Evolutionary conservation across 495 filamentous ascomycete species (phyloP).

Genomic region (Pyrenula massariospora): DNA sequence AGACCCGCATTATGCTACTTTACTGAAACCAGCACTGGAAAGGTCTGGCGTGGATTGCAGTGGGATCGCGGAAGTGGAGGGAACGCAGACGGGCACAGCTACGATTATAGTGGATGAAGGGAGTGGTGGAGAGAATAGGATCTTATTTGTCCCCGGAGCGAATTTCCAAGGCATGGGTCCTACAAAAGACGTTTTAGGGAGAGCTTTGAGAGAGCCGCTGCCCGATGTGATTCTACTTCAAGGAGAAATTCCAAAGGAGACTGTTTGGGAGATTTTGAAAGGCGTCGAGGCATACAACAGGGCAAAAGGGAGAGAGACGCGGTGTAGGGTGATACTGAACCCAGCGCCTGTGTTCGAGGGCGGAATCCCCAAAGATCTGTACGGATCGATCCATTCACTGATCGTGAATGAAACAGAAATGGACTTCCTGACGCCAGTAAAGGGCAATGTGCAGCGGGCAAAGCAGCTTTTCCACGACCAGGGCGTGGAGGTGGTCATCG

Average conservation of each 20-base stretch:
- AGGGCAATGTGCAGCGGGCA: constrained; percentile 39
- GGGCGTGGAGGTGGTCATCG: constrained; percentile 65
- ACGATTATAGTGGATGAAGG: constrained; percentile 75
- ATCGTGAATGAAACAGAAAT: constrained; percentile 91
- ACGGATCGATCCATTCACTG: constrained; percentile 58
- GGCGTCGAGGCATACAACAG: constrained; percentile 20
- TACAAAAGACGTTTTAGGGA: constrained; percentile 26
- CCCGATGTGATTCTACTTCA: constrained; percentile 74
- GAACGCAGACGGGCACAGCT: constrained; percentile 63
- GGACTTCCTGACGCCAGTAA: constrained; percentile 46
- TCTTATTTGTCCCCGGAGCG: constrained; percentile 68
- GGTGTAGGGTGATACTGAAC: constrained; percentile 59
- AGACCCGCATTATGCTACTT: constrained; percentile 28
- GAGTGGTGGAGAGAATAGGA: constrained; percentile 73
- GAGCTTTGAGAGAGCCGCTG: constrained; percentile 19
- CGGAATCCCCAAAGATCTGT: constrained; percentile 54
- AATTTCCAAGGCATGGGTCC: constrained; percentile 48
- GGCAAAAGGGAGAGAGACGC: constrained; percentile 28
- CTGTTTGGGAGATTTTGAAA: constrained; percentile 53
- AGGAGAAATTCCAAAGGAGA: constrained; percentile 69
- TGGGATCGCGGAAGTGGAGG: constrained; percentile 33
- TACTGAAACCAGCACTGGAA: constrained; percentile 33
- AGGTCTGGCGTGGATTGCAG: constrained; percentile 51
- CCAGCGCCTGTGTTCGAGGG: constrained; percentile 64
- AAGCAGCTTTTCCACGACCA: constrained; percentile 45